Evolutionary conservation across 768 basidiomycete species (phyloP), one percentile per base, ranked within the genome.

Genomic region (Mrakia gelida): DNA sequence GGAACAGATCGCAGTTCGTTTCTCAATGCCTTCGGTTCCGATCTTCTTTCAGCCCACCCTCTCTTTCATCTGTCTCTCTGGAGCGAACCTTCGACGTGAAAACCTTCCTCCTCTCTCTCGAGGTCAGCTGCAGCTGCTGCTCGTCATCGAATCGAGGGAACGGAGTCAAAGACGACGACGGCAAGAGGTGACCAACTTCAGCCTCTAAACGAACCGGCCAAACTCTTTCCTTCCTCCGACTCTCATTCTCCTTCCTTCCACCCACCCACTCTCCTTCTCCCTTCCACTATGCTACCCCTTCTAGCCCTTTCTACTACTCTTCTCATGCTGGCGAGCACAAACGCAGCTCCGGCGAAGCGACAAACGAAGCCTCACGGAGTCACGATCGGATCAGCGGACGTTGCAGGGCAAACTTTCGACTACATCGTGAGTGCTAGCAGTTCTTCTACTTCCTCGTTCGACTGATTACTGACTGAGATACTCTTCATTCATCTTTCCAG

Each of bases 341-440:
- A 38, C 43, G 41, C 70, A 9, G 45, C 70, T 8, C n/a, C 70
- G 13, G 45, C 45, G 45, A 45, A 45, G 45, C 45, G 45, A 45
- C 28, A 45, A 41, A n/a, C 41, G 70, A 28, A 49, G 41, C 28
- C 15, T 41, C 45, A n/a, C 45, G 70, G 70, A 4, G 23, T 71
- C 7, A 71, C 41, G 23, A 71, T 45, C 41, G 23, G 41, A 4
- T 45, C 70, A 11, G 43, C 79, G 0, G 71, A 71, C 73, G 82
- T 84, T 30, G 70, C 78, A 38, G 78, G 78, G 9, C 78, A 83
- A 71, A 80, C 86, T 0, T 90, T 88, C 81, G 89, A 90, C 84
- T 90, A 88, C 81, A 86, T 90, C 77, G 85, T 88, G 79, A 85
- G 83, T 23, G 87, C 87, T 54, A 16, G 13, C 52, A 16, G 13